phyloP scores from a whole-genome alignment of 371 early-diverging fungal species.

The Mucor circinelloides region DNA sequence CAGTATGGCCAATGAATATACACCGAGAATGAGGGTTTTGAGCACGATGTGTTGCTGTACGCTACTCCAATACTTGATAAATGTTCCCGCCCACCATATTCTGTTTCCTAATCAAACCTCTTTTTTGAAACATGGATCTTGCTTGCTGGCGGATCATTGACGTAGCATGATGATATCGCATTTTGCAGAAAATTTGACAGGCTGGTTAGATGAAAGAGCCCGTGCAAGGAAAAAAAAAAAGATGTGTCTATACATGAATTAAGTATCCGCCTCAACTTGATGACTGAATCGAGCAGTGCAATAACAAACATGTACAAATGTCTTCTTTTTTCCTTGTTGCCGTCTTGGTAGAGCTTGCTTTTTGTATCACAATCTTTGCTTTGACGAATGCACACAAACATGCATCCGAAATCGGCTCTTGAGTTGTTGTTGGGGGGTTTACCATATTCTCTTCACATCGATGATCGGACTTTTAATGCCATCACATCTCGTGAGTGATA shows the following conservation, averaged over 20 bases:
- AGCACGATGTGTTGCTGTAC: not conserved
- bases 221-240: not conserved
- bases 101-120: not conserved
- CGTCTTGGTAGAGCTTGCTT: not conserved
- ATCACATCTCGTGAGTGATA: not conserved
- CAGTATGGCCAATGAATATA: conserved; percentile 92
- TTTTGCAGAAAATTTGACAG: not conserved
- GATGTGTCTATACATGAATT: not conserved
- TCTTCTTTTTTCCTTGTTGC: not conserved
- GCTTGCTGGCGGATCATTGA: not conserved
- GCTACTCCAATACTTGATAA: not conserved
- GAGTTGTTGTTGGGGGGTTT: not conserved
- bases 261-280: not conserved
- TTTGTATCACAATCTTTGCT: not conserved
- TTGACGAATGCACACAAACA: not conserved
- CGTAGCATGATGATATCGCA: not conserved
- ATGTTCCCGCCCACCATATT: not conserved
- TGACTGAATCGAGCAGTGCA: not conserved
- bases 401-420: not conserved
- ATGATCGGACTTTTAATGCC: not conserved
- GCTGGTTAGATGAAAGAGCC: not conserved
- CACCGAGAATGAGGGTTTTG: conserved; percentile 52
- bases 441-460: not conserved
- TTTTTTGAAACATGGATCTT: not conserved
- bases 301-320: not conserved